Evolutionary conservation across 495 filamentous ascomycete species (phyloP).

Genomic region (Trichoderma asperelloides): DNA sequence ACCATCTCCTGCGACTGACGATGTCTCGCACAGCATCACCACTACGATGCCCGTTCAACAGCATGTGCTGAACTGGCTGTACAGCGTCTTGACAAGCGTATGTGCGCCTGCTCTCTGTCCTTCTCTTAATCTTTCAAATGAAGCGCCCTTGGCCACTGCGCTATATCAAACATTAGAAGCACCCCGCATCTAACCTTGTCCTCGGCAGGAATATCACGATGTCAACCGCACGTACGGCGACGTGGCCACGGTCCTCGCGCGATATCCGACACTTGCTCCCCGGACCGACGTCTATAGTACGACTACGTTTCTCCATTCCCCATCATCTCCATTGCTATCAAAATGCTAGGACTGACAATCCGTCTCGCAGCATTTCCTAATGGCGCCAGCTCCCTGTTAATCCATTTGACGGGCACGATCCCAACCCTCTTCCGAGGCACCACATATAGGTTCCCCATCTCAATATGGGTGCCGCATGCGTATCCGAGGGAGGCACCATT

Average conservation of each 20-base stretch:
- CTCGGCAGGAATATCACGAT: slow-evolving; percentile 79
- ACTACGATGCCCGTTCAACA: slow-evolving; percentile 76
- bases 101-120: slow-evolving; percentile 14
- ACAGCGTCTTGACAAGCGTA: slow-evolving; percentile 79
- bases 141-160: slow-evolving; percentile 9
- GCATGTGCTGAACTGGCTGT: slow-evolving; percentile 88
- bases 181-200: slow-evolving; percentile 7
- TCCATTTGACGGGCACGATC: slow-evolving; percentile 78
- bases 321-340: not conserved
- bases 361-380: slow-evolving; percentile 69
- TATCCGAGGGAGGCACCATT: slow-evolving; percentile 83
- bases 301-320: slow-evolving; percentile 12
- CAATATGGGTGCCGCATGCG: slow-evolving; percentile 89
- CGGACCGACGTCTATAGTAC: slow-evolving; percentile 94
- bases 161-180: not conserved
- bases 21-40: not conserved
- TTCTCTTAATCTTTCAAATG: not conserved
- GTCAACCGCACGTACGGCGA: slow-evolving; percentile 88
- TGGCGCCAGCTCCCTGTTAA: slow-evolving; percentile 76
- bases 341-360: slow-evolving; percentile 8
- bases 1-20: not conserved
- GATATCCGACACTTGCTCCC: slow-evolving; percentile 78
- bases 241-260: slow-evolving; percentile 69
- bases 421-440: slow-evolving; percentile 82
- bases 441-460: slow-evolving; percentile 83